A percentile compares a stretch with the other conserved stretches of the same genome.
Conservation (phyloP, 73 alveolate species). For the Tetrahymena elliotti region DNA sequence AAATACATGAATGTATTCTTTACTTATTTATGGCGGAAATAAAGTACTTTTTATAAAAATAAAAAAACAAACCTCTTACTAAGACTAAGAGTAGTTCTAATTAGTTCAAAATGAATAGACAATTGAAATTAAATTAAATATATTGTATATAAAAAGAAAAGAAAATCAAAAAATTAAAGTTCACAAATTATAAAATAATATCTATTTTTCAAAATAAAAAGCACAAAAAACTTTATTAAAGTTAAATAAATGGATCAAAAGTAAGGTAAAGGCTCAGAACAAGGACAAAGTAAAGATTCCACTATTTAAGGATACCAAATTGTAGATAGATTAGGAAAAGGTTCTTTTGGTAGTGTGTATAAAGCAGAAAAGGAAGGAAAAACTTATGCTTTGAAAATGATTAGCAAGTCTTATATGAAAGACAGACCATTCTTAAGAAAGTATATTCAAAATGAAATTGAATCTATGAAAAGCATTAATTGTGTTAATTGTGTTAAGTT, state of each 20-base stretch:
- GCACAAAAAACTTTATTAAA: neutral
- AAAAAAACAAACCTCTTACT: neutral
- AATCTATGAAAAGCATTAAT: slow-evolving; percentile 28
- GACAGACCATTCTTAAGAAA: neutral
- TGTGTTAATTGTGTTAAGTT: slow-evolving; percentile 39
- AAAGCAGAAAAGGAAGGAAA: neutral
- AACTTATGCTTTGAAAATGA: neutral
- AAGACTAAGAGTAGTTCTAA: neutral
- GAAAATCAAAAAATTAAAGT: neutral
- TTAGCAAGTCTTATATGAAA: neutral
- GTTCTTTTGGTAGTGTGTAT: neutral
- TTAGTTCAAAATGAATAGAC: neutral
- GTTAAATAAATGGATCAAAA: neutral
- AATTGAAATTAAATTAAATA: neutral
- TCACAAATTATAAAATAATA: neutral
- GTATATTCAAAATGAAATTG: slow-evolving; percentile 24
- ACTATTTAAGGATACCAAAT: neutral
- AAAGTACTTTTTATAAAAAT: too few relatives aligned
- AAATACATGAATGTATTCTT: neutral
- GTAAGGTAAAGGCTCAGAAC: neutral
- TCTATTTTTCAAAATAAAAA: neutral
- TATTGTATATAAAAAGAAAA: neutral
- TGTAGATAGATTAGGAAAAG: neutral
- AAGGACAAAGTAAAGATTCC: neutral
- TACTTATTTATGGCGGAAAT: neutral